Base-by-base conservation (phyloP, 2,329 filamentous ascomycete species). In the Colletotrichum eremochloae region DNA sequence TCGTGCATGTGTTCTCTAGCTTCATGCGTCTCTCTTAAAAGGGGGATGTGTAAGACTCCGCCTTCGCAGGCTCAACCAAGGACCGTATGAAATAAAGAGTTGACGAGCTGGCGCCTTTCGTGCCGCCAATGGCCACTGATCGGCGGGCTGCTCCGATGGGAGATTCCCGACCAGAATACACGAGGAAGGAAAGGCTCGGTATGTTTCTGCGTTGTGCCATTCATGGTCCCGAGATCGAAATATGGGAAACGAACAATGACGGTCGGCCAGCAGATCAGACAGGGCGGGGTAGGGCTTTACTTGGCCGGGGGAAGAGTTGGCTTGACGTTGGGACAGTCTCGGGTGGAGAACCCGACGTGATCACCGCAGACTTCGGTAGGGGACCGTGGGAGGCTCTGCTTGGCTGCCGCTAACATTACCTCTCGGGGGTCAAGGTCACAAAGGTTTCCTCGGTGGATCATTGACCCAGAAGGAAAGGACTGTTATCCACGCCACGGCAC, bases 251-350 rank as follows among this genome's bases (percentile, higher is more conserved):
- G n/a, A 38, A 38, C 44, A 24, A n/a, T 40, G 8, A 46, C 33
- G 36, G 33, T 52, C 9, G 31, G 20, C n/a, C 31, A 46, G 42
- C 44, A 63, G 44, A 38, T n/a, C 60, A 50, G 20, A 44, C 60
- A 62, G 14, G 44, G 31, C 33, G 20, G 33, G 44, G 20, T 12
- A 33, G 5, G n/a, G 15, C 40, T 46, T 46, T 5, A 48, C 31
- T n/a, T 31, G 33, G 44, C 29, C 14, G 5, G 31, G 31, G 38
- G n/a, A 36, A 36, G 24, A 57, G 20, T 33, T n/a, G 38, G 52
- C 52, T 57, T 60, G 68, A 71, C 65, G 68, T 71, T 68, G 65
- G 58, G 65, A 71, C 68, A 63, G 57, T 68, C 57, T 68, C 65
- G 58, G 14, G 68, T 71, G 68, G 68, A 38, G 68, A 68, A 38